Evolutionary conservation across 345 rosid species (phyloP).

Genomic region (Turritis glabra): DNA sequence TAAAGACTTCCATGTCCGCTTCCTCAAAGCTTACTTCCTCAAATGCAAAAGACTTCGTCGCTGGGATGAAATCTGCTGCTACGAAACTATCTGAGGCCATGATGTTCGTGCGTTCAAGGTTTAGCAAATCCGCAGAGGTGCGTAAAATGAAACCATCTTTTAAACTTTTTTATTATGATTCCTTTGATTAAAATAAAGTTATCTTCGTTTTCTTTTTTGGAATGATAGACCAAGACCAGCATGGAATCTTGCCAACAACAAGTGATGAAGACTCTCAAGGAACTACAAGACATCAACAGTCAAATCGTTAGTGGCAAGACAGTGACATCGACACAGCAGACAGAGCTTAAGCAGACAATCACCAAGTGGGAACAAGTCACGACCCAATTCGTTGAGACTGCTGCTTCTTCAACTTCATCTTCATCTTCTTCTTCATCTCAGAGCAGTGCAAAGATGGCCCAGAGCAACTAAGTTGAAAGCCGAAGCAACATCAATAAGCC

Average conservation of each 20-base stretch:
- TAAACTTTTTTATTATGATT: background rate
- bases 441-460: background rate
- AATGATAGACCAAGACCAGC: slow-evolving; percentile 19
- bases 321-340: slow-evolving; percentile 26
- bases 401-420: slow-evolving; percentile 24
- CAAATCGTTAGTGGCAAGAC: slow-evolving; percentile 16
- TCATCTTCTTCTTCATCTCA: slow-evolving; percentile 16
- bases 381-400: slow-evolving; percentile 30
- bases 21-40: slow-evolving; percentile 4
- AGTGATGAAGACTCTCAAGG: slow-evolving; percentile 16
- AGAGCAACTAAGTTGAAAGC: background rate
- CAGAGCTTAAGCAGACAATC: slow-evolving; percentile 29
- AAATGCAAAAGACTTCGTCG: background rate
- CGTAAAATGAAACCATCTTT: background rate
- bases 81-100: slow-evolving; percentile 16
- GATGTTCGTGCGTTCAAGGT: background rate
- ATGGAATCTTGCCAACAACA: slow-evolving; percentile 15
- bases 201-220: background rate
- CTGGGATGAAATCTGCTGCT: slow-evolving; percentile 5
- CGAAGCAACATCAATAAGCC: background rate
- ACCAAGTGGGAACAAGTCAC: slow-evolving; percentile 37
- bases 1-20: slow-evolving; percentile 25
- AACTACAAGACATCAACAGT: slow-evolving; percentile 29
- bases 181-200: background rate
- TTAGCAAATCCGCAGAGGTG: slow-evolving; percentile 28